Evolutionary conservation across 768 basidiomycete species (phyloP).

Genomic region (Leucosporidium scottii): DNA sequence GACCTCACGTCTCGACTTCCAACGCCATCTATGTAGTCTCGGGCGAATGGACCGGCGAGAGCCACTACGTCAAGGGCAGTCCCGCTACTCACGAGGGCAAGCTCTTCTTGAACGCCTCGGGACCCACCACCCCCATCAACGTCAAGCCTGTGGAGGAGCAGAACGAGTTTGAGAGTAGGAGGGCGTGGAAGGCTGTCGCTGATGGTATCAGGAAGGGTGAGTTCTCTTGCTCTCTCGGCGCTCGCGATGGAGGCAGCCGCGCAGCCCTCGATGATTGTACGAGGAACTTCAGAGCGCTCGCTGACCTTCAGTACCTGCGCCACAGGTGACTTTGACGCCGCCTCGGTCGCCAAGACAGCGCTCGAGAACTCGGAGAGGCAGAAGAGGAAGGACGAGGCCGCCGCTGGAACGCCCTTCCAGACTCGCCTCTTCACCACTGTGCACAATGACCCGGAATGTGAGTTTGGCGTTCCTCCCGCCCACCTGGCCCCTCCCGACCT

Average conservation of each 20-base stretch:
- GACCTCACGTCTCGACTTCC: constrained; percentile 40
- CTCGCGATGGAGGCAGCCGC: too few relatives aligned
- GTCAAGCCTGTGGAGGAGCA: constrained; percentile 54
- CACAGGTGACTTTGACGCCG: constrained; percentile 77
- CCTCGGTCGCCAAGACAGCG: constrained; percentile 74
- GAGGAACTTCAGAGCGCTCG: neutral
- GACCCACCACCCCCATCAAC: constrained; percentile 65
- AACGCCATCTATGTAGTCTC: constrained; percentile 59
- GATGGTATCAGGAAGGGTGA: constrained; percentile 68
- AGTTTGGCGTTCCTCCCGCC: constrained; percentile 38
- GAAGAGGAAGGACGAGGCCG: constrained; percentile 69
- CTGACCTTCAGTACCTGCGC: neutral
- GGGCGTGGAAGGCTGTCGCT: constrained; percentile 75
- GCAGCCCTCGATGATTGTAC: too few relatives aligned
- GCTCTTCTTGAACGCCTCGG: constrained; percentile 68
- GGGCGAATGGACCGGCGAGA: constrained; percentile 66
- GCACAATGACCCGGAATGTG: constrained; percentile 66
- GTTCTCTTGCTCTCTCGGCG: neutral
- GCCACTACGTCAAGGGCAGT: constrained; percentile 47
- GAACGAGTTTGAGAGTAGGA: constrained; percentile 77
- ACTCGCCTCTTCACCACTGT: constrained; percentile 69
- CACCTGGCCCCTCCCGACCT: neutral
- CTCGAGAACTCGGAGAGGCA: constrained; percentile 97
- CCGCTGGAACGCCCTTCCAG: constrained; percentile 64
- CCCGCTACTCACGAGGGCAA: constrained; percentile 46